phyloP scores from a whole-genome alignment of 1,284 basidiomycete species.

The Malassezia brasiliensis region DNA sequence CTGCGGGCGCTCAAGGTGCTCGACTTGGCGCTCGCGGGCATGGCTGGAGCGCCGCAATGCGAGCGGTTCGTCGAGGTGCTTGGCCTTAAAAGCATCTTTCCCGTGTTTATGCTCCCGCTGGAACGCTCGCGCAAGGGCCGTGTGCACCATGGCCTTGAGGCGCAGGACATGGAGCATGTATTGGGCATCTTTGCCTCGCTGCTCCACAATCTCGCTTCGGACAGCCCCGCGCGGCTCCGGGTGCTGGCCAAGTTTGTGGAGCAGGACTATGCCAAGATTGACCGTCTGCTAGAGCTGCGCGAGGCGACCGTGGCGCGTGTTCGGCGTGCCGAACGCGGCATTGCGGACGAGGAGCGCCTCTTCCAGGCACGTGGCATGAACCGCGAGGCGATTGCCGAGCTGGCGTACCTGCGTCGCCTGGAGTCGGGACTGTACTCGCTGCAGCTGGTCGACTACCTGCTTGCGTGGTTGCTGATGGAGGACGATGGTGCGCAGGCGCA shows the following conservation, averaged over 20 bases:
- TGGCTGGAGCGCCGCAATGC: slow-evolving; percentile 58
- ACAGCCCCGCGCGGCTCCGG: slow-evolving; percentile 69
- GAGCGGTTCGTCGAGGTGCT: slow-evolving; percentile 75
- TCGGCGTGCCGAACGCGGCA: slow-evolving; percentile 57
- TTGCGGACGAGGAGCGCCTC: slow-evolving; percentile 61
- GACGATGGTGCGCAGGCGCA: slow-evolving; percentile 64
- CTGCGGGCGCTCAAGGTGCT: slow-evolving; percentile 58
- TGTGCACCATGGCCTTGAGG: neutral
- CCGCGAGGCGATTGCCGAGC: slow-evolving; percentile 58
- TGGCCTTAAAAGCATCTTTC: slow-evolving; percentile 80
- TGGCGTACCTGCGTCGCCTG: slow-evolving; percentile 70
- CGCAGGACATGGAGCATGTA: slow-evolving; percentile 69
- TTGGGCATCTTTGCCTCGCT: slow-evolving; percentile 79
- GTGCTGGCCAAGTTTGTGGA: slow-evolving; percentile 89
- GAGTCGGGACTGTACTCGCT: slow-evolving; percentile 79
- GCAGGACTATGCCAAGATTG: slow-evolving; percentile 77
- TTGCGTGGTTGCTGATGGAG: slow-evolving; percentile 94
- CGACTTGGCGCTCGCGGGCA: slow-evolving; percentile 83
- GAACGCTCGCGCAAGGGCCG: neutral
- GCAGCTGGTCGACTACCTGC: slow-evolving; percentile 80
- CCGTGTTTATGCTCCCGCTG: slow-evolving; percentile 68
- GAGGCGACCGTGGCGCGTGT: slow-evolving; percentile 61
- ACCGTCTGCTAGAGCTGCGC: slow-evolving; percentile 78
- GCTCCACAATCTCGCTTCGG: slow-evolving; percentile 77
- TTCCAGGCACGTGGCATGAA: slow-evolving; percentile 57